Percentiles rank a stretch among this genome's conserved stretches.
Evolutionary conservation across 2,329 filamentous ascomycete genomes (phyloP).

Genomic region (Magnaporthales sp.): DNA sequence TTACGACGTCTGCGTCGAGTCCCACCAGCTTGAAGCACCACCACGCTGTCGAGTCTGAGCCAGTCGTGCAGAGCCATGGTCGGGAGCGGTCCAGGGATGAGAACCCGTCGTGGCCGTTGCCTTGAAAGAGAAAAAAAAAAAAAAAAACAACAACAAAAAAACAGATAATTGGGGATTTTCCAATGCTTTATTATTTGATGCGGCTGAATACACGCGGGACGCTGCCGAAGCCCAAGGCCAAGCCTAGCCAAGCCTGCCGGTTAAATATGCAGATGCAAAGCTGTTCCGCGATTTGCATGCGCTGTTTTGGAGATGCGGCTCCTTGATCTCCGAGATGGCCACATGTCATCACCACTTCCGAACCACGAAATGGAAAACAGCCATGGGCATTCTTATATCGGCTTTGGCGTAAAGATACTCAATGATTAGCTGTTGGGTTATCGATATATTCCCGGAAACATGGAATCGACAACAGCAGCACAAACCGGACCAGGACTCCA

Average conservation of each 20-base stretch:
- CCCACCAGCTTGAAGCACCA: not conserved
- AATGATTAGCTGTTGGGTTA: not conserved
- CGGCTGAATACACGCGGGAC: not conserved
- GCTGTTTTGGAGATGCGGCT: slow-evolving; percentile 3
- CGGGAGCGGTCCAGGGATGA: not conserved
- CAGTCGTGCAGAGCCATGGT: not conserved
- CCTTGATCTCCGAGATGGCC: slow-evolving; percentile 3
- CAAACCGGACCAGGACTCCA: not conserved
- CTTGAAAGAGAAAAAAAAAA: too few relatives aligned
- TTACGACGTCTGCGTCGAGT: not conserved
- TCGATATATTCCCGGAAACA: not conserved
- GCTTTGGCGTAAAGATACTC: not conserved
- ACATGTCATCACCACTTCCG: not conserved
- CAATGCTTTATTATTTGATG: not conserved
- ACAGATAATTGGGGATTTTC: not conserved
- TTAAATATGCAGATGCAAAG: not conserved
- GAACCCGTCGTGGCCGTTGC: not conserved
- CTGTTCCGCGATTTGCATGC: not conserved
- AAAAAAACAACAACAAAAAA: too few relatives aligned
- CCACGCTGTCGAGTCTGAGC: not conserved
- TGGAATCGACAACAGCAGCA: not conserved
- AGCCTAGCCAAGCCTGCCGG: not conserved
- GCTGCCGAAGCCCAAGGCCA: not conserved
- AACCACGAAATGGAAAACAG: not conserved
- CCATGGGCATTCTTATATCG: not conserved